A percentile compares a stretch with the other conserved stretches of the same genome.
These are phyloP conservation scores for Penicillium flavigenum DNA, from an alignment of 495 filamentous ascomycete genomes.

Conservation along the genomic window DNA sequence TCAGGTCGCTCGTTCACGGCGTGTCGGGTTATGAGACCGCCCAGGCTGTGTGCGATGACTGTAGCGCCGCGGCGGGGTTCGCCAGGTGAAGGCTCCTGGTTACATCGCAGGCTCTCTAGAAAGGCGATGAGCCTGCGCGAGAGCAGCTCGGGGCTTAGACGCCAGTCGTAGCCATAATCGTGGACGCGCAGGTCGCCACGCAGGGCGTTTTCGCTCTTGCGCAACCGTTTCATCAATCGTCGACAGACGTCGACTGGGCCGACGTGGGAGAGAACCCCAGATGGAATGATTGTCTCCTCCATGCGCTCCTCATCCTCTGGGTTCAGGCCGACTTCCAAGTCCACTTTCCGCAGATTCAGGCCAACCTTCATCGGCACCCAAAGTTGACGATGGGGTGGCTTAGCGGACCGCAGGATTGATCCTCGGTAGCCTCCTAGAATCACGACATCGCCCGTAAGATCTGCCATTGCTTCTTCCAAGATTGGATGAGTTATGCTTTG, in stretches of 20 bases:
- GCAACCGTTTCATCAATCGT: constrained; percentile 74
- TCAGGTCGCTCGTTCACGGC: constrained; percentile 86
- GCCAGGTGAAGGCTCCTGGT: constrained; percentile 33
- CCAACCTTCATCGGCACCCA: constrained; percentile 97
- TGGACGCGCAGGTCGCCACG: constrained; percentile 73
- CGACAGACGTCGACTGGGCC: constrained; percentile 89
- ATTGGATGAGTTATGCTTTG: constrained; percentile 44
- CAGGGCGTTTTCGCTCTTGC: constrained; percentile 67
- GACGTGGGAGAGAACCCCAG: constrained; percentile 84
- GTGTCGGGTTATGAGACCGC: constrained; percentile 85
- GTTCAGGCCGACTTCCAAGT: constrained; percentile 82
- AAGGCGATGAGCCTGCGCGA: constrained; percentile 67
- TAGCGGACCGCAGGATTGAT: constrained; percentile 82
- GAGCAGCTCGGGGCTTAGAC: constrained; percentile 77
- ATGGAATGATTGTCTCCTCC: constrained; percentile 75
- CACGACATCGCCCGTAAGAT: constrained; percentile 80
- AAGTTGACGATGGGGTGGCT: constrained; percentile 73
- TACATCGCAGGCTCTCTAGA: constrained; percentile 72
- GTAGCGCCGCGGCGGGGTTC: constrained; percentile 57
- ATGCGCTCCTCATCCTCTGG: constrained; percentile 84
- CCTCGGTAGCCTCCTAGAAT: constrained; percentile 90
- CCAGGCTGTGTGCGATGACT: constrained; percentile 87
- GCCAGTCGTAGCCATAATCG: constrained; percentile 96
- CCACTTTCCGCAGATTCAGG: constrained; percentile 85
- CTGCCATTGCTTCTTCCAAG: constrained; percentile 64